Evolutionary conservation across 2,329 filamentous ascomycete species (phyloP), one percentile per base, ranked within the genome.

Genomic region (Exophiala oligosperma): DNA sequence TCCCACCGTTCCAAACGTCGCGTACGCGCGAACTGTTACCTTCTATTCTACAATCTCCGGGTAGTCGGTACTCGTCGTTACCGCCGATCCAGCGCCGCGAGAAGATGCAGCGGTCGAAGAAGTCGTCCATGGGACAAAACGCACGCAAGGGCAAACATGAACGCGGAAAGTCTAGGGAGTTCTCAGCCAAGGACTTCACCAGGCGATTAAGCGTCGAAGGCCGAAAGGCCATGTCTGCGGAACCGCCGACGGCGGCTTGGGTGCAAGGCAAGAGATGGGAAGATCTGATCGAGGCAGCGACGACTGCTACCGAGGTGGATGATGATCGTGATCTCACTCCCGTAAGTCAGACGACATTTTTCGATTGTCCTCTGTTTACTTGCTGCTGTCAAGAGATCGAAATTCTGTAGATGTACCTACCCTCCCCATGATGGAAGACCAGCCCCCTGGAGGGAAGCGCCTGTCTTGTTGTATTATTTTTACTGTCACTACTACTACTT

Each of bases 201-300:
- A 88, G 89, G 77, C 83, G 89, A 62, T 79, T 91, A 64, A 88
- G 88, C 69, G 83, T 87, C 57, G 86, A 88, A 67, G 86, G 91
- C 68, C 84, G 90, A 62, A 96, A 96, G 75, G 90, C 91, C 56
- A 84, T 90, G 65, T 96, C 91, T 14, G 90, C 90, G 43, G 93
- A 97, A 74, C 92, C 92, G 24, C 84, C 88, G 56, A 86, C 84
- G 21, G 88, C 89, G 59, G 89, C 82, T 17, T 84, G 82, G 67
- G 78, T 83, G 49, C 85, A 90, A 75, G 92, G 91, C 64, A 96
- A 94, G 77, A 84, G 93, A 68, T 97, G 93, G 94, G 91, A 96
- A 74, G 93, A 97, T 73, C 81, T 97, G 60, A 95, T 97, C 64
- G 92, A 97, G 74, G 93, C 93, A 52, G 93, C 90, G 54, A 92